Percentiles rank a stretch among this genome's conserved stretches.
These are phyloP conservation scores for Blastobotrys ciferrii DNA, from an alignment of 1,139 yeast species.

Conservation along the genomic window DNA sequence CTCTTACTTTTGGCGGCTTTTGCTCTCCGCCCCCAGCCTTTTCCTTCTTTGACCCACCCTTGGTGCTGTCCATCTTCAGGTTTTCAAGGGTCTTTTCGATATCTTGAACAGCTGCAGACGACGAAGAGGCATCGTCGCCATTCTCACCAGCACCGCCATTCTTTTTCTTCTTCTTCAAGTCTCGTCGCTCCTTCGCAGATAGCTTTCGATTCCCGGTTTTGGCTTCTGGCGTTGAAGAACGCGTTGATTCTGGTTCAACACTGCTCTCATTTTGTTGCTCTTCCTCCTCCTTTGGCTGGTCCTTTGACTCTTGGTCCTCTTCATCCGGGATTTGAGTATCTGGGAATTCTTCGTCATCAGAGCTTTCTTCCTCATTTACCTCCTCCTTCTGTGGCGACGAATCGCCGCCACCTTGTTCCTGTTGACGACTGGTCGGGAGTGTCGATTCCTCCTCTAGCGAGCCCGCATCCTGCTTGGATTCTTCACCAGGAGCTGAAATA, in stretches of 20 bases:
- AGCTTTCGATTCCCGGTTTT: slow-evolving; percentile 12
- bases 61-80: slow-evolving; percentile 20
- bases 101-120: slow-evolving; percentile 19
- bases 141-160: slow-evolving; percentile 14
- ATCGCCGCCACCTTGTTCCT: too few relatives aligned
- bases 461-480: background rate
- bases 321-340: slow-evolving; percentile 25
- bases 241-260: background rate
- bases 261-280: background rate
- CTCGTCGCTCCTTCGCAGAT: slow-evolving; percentile 19
- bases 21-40: slow-evolving; percentile 16
- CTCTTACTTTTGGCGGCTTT: slow-evolving; percentile 53
- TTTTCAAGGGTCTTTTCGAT: slow-evolving; percentile 23
- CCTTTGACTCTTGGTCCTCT: background rate
- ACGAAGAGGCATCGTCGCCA: slow-evolving; percentile 15
- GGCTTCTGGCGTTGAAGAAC: background rate
- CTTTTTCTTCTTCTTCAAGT: slow-evolving; percentile 20
- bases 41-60: slow-evolving; percentile 25
- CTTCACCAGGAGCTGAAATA: slow-evolving; percentile 11
- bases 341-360: slow-evolving; percentile 29
- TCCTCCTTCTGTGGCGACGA: slow-evolving; percentile 16
- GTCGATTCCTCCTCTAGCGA: background rate
- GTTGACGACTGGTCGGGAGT: slow-evolving; percentile 14
- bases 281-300: background rate
- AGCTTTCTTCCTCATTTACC: slow-evolving; percentile 26